These are phyloP conservation scores for Massariosphaeria phaeospora DNA, from an alignment of 495 filamentous ascomycete genomes.

Conservation along the genomic window DNA sequence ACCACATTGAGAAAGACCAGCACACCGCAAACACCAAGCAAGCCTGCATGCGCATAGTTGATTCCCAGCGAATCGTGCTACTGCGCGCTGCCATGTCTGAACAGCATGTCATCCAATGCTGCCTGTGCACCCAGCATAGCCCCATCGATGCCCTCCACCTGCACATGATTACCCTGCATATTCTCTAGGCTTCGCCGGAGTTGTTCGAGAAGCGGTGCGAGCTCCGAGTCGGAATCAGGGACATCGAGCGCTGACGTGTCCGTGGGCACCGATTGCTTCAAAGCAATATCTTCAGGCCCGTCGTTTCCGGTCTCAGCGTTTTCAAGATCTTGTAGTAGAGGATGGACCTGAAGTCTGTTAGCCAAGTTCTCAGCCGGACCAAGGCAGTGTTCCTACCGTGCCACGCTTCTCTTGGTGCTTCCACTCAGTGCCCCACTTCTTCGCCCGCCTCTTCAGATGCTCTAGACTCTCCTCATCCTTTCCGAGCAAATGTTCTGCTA, in stretches of 20 bases:
- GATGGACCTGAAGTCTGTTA: slow-evolving; percentile 29
- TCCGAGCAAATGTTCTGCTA: slow-evolving; percentile 50
- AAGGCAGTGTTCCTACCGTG: slow-evolving; percentile 30
- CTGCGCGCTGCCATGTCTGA: slow-evolving; percentile 28
- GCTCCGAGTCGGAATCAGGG: slow-evolving; percentile 36
- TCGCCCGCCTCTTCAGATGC: slow-evolving; percentile 53
- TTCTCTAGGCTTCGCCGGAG: slow-evolving; percentile 54
- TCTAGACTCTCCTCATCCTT: slow-evolving; percentile 50
- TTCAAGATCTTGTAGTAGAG: slow-evolving; percentile 18
- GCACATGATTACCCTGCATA: slow-evolving; percentile 52
- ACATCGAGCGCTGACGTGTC: slow-evolving; percentile 20
- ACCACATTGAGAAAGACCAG: slow-evolving; percentile 2
- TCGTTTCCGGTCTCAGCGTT: slow-evolving; percentile 23
- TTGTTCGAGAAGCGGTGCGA: slow-evolving; percentile 42
- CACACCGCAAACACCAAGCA: slow-evolving; percentile 15
- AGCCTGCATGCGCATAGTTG: slow-evolving; percentile 26
- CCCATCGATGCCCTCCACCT: slow-evolving; percentile 49
- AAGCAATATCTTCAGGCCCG: slow-evolving; percentile 31
- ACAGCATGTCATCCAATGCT: slow-evolving; percentile 44
- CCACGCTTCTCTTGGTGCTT: slow-evolving; percentile 46
- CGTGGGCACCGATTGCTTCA: slow-evolving; percentile 5
- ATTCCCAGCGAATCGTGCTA: slow-evolving; percentile 24
- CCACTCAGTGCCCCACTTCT: slow-evolving; percentile 45
- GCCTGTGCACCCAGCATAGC: slow-evolving; percentile 50
- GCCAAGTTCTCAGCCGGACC: slow-evolving; percentile 4